phyloP scores from a whole-genome alignment of 2,329 filamentous ascomycete species.

The Sporothrix inflata region DNA sequence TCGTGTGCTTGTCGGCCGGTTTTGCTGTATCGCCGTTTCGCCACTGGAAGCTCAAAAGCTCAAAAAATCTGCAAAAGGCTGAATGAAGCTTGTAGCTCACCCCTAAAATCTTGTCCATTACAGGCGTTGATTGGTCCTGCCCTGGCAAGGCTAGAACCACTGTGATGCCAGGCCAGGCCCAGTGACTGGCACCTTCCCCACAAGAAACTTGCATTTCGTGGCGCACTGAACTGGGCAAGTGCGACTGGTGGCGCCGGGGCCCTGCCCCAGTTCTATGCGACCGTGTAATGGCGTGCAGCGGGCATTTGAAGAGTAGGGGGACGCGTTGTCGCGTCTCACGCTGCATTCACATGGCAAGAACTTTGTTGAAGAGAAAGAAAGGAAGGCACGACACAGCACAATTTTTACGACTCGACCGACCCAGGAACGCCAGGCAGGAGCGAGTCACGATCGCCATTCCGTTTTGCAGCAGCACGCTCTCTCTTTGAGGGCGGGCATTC shows the following conservation, averaged over 20 bases:
- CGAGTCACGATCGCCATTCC: conserved; percentile 11
- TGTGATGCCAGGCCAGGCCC: background rate
- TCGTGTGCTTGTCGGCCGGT: background rate
- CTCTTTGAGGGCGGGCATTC: conserved; percentile 6
- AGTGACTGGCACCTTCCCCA: conserved; percentile 3
- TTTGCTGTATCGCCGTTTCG: background rate
- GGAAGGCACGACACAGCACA: conserved; percentile 20
- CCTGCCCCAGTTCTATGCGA: conserved; percentile 1
- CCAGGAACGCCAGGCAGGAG: conserved; percentile 22
- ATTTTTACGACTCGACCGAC: conserved; percentile 18
- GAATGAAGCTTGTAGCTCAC: background rate
- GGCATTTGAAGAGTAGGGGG: background rate
- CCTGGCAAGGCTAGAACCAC: conserved; percentile 16
- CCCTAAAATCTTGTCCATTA: background rate
- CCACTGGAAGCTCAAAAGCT: background rate
- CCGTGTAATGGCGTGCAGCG: conserved; percentile 17
- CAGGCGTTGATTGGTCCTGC: conserved; percentile 13
- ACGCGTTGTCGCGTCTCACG: conserved; percentile 19
- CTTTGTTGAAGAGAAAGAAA: conserved; percentile 20
- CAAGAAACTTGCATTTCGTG: conserved; percentile 13
- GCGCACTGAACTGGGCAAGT: conserved; percentile 3
- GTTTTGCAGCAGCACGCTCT: conserved; percentile 8
- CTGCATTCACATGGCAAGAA: background rate
- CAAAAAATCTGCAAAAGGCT: conserved; percentile 18
- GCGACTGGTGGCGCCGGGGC: background rate